Conservation (phyloP, 148 eudicot genomes). For the Hydrangea macrophylla region DNA sequence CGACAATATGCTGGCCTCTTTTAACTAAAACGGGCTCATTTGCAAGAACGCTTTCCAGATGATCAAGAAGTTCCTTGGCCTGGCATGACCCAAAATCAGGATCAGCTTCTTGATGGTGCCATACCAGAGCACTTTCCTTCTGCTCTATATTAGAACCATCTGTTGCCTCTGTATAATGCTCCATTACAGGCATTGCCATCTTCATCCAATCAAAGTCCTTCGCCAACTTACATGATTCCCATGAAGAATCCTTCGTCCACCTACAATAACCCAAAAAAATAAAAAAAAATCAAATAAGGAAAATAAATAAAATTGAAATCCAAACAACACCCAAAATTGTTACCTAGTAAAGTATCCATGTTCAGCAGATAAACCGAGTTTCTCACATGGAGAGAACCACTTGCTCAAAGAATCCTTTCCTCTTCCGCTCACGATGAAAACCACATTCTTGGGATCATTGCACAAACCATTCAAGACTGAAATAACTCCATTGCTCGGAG, state of each 20-base stretch:
- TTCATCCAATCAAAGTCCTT: slow-evolving; percentile 65
- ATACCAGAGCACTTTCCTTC: slow-evolving; percentile 75
- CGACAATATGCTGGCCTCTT: slow-evolving; percentile 74
- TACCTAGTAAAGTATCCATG: slow-evolving; percentile 77
- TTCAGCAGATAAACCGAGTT: slow-evolving; percentile 72
- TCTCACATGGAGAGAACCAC: slow-evolving; percentile 67
- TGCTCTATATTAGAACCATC: slow-evolving; percentile 77
- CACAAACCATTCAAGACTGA: slow-evolving; percentile 47
- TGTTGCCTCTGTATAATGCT: slow-evolving; percentile 74
- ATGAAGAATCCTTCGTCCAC: slow-evolving; percentile 50
- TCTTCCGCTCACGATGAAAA: slow-evolving; percentile 78
- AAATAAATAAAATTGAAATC: background rate
- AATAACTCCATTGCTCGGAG: slow-evolving; percentile 49
- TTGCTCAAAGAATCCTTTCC: slow-evolving; percentile 49
- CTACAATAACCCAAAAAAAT: slow-evolving; percentile 20
- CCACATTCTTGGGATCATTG: slow-evolving; percentile 62
- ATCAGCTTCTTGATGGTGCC: slow-evolving; percentile 85
- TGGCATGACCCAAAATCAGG: slow-evolving; percentile 76
- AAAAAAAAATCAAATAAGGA: background rate
- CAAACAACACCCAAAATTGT: background rate
- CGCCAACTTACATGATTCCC: slow-evolving; percentile 45
- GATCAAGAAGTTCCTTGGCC: slow-evolving; percentile 81
- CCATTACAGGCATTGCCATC: slow-evolving; percentile 62
- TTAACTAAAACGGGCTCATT: slow-evolving; percentile 83
- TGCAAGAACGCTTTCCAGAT: slow-evolving; percentile 79